Evolutionary conservation across 1,284 basidiomycete genomes (phyloP).

Genomic region (Cryptococcus sp.): DNA sequence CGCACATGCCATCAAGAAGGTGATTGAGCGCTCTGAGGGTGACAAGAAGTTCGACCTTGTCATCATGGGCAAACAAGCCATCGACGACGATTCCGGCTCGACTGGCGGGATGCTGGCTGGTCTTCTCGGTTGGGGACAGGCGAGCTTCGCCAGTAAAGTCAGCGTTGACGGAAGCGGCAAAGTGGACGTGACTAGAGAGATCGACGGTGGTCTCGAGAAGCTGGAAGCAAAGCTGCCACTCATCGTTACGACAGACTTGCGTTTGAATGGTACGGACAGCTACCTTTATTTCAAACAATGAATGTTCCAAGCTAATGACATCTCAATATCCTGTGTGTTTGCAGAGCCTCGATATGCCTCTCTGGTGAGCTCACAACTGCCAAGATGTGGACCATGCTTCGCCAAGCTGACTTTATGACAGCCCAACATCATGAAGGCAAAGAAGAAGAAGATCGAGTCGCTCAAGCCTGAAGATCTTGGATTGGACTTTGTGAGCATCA

Average conservation of each 20-base stretch:
- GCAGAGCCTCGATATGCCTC: conserved; percentile 91
- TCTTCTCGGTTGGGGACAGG: conserved; percentile 88
- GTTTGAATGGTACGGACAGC: conserved; percentile 54
- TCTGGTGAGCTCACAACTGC: conserved; percentile 52
- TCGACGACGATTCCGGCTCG: conserved; percentile 95
- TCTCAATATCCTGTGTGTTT: conserved; percentile 53
- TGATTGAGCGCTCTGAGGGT: conserved; percentile 63
- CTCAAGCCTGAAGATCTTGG: conserved; percentile 77
- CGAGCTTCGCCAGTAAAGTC: conserved; percentile 90
- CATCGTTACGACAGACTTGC: conserved; percentile 89
- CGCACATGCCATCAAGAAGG: conserved; percentile 70
- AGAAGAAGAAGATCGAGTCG: conserved; percentile 96
- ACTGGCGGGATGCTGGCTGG: conserved; percentile 98
- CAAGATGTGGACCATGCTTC: conserved; percentile 10
- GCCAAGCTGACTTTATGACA: conserved; percentile 8
- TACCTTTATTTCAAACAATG: neutral
- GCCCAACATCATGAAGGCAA: conserved; percentile 98
- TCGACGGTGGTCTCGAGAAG: conserved; percentile 91
- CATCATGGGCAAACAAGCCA: conserved; percentile 98
- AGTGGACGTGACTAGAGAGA: conserved; percentile 81
- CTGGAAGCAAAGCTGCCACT: conserved; percentile 79
- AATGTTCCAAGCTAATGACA: neutral
- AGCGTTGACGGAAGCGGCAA: conserved; percentile 71
- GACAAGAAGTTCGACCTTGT: conserved; percentile 75
- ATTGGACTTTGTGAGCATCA: conserved; percentile 49